These are phyloP conservation scores for Pestalotiopsis sp. DNA, from an alignment of 2,329 filamentous ascomycete genomes.

Conservation along the genomic window DNA sequence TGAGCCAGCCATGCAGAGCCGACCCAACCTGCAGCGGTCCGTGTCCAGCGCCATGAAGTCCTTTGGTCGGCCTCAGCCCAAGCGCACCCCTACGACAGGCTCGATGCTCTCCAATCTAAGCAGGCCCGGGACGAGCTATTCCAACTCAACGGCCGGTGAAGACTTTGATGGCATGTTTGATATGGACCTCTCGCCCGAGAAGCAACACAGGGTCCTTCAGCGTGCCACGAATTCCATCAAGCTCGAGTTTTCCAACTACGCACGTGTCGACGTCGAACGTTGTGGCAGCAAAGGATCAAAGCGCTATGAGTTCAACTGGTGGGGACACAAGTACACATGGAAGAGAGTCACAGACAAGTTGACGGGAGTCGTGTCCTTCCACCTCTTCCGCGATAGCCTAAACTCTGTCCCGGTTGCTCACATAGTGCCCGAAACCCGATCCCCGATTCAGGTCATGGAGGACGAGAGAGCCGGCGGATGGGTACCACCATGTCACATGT, in stretches of 20 bases:
- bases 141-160: slow-evolving; percentile 31
- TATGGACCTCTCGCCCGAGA: slow-evolving; percentile 31
- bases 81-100: slow-evolving; percentile 36
- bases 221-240: slow-evolving; percentile 77
- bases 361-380: slow-evolving; percentile 72
- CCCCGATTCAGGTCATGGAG: slow-evolving; percentile 67
- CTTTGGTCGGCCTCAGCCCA: slow-evolving; percentile 38
- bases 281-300: slow-evolving; percentile 67
- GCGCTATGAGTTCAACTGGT: slow-evolving; percentile 91
- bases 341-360: slow-evolving; percentile 72
- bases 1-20: slow-evolving; percentile 44
- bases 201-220: slow-evolving; percentile 35
- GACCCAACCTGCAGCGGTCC: slow-evolving; percentile 46
- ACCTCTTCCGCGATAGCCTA: slow-evolving; percentile 70
- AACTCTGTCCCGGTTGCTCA: slow-evolving; percentile 72
- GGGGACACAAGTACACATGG: slow-evolving; percentile 87
- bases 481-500: slow-evolving; percentile 88
- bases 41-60: slow-evolving; percentile 52
- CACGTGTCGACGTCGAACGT: slow-evolving; percentile 80
- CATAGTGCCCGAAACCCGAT: slow-evolving; percentile 79
- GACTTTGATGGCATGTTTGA: slow-evolving; percentile 30
- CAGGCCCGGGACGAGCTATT: slow-evolving; percentile 38
- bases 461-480: slow-evolving; percentile 83
- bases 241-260: slow-evolving; percentile 97
- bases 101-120: slow-evolving; percentile 30